phyloP scores from a whole-genome alignment of 352 stramenopile genomes.

The Globisporangium perplexum region DNA sequence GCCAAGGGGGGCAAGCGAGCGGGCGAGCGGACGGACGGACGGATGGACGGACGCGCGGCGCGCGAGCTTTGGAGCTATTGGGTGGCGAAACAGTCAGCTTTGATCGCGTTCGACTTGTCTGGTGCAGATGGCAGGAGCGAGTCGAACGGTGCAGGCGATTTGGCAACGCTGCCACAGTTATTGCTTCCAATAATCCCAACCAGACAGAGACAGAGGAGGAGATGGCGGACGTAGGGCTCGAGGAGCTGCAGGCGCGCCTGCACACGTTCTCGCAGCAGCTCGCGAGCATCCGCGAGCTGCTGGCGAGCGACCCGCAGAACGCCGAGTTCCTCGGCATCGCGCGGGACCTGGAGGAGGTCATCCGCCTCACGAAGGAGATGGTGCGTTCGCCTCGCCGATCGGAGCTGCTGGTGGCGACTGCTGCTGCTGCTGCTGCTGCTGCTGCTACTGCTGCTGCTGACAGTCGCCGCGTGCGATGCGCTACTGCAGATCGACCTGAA shows the following conservation, averaged over 20 bases:
- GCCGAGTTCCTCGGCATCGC: conserved; percentile 71
- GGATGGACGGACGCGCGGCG: too few species aligned
- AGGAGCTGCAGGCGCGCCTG: conserved; percentile 72
- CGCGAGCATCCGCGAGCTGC: conserved; percentile 72
- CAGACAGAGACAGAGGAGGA: too few species aligned
- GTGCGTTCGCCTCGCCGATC: conserved; percentile 16
- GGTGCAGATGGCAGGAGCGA: too few species aligned
- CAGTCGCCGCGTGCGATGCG: neutral
- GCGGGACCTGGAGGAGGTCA: conserved; percentile 77
- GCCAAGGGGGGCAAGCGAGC: neutral
- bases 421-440: too few species aligned
- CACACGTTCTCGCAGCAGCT: conserved; percentile 79
- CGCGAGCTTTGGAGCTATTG: too few species aligned
- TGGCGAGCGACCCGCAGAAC: conserved; percentile 67
- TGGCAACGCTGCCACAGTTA: too few species aligned
- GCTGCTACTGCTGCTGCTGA: too few species aligned
- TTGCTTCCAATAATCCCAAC: too few species aligned
- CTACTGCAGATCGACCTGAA: conserved; percentile 20
- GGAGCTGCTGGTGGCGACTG: too few species aligned
- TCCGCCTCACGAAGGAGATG: conserved; percentile 82
- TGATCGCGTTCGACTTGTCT: neutral
- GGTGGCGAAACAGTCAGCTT: neutral
- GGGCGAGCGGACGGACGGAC: too few species aligned
- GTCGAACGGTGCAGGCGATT: neutral
- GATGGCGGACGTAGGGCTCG: conserved; percentile 43